A percentile compares a stretch with the other conserved stretches of the same genome.
phyloP scores from a whole-genome alignment of 768 basidiomycete species.

The Infundibulicybe gibba region DNA sequence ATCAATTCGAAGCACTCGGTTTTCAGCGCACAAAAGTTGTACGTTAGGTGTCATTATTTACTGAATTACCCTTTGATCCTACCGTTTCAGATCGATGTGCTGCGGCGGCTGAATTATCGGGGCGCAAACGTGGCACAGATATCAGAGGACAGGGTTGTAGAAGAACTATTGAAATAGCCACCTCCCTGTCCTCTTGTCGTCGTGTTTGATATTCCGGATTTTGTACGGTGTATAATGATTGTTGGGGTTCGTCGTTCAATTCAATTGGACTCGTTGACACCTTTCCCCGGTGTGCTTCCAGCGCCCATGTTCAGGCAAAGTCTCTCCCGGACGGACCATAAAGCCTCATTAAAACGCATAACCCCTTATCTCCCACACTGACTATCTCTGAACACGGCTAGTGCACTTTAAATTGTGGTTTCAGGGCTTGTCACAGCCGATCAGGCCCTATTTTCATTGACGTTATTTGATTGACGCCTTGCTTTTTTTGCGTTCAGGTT shows the following conservation, averaged over 20 bases:
- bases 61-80: not conserved
- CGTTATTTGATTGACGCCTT: too few species aligned
- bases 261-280: not conserved
- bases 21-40: conserved; percentile 86
- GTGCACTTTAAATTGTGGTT: too few species aligned
- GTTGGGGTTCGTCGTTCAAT: not conserved
- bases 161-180: conserved; percentile 71
- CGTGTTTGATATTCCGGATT: not conserved
- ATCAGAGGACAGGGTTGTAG: conserved; percentile 78
- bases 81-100: conserved; percentile 70
- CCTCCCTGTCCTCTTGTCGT: too few species aligned
- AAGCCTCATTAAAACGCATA: too few species aligned
- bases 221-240: not conserved
- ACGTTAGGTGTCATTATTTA: conserved; percentile 27
- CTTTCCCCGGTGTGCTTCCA: not conserved
- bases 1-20: conserved; percentile 79
- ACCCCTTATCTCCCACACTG: too few species aligned
- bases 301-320: too few species aligned
- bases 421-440: too few species aligned
- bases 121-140: conserved; percentile 78
- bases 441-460: too few species aligned
- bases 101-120: conserved; percentile 85
- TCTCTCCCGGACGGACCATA: too few species aligned
- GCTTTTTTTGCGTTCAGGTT: too few species aligned
- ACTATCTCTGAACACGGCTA: too few species aligned